A percentile compares a stretch with the other conserved stretches of the same genome.
These are phyloP conservation scores for Cryphonectria naterciae DNA, from an alignment of 2,329 filamentous ascomycete genomes.

Conservation along the genomic window DNA sequence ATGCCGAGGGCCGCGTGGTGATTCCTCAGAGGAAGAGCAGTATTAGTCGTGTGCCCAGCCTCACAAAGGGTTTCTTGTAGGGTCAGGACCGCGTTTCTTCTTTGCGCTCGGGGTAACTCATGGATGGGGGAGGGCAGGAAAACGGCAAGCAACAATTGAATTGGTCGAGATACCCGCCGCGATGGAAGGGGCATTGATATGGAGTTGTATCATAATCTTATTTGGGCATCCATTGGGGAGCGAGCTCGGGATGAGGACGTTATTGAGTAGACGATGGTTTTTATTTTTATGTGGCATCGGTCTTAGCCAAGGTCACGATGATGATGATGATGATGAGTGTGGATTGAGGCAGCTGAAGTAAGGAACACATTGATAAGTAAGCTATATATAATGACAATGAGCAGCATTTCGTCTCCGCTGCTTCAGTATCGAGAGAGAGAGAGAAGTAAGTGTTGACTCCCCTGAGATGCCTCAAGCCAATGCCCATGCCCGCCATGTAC, in stretches of 20 bases:
- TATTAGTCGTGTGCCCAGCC: conserved; percentile 64
- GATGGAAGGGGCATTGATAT: conserved; percentile 9
- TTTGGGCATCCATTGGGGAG: conserved; percentile 1
- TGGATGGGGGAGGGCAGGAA: neutral
- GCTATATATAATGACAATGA: conserved; percentile 20
- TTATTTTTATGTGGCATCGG: conserved; percentile 16
- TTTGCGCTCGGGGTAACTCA: conserved; percentile 13
- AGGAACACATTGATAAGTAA: neutral
- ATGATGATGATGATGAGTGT: conserved; percentile 8
- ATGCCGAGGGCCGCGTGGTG: conserved; percentile 52
- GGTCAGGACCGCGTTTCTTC: conserved; percentile 16
- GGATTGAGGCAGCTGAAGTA: conserved; percentile 9
- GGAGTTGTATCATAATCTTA: conserved; percentile 18
- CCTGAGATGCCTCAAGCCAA: neutral
- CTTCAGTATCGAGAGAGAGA: neutral
- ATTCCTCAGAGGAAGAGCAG: conserved; percentile 69
- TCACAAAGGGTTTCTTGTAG: conserved; percentile 79
- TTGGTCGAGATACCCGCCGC: neutral
- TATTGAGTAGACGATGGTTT: conserved; percentile 5
- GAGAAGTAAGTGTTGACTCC: too few relatives aligned
- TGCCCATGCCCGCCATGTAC: neutral
- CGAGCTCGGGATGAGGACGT: neutral
- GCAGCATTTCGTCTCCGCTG: conserved; percentile 1
- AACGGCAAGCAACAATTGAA: conserved; percentile 9
- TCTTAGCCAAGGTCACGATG: conserved; percentile 10